Conservation (phyloP, 257 asterid species). For the Echium plantagineum region DNA sequence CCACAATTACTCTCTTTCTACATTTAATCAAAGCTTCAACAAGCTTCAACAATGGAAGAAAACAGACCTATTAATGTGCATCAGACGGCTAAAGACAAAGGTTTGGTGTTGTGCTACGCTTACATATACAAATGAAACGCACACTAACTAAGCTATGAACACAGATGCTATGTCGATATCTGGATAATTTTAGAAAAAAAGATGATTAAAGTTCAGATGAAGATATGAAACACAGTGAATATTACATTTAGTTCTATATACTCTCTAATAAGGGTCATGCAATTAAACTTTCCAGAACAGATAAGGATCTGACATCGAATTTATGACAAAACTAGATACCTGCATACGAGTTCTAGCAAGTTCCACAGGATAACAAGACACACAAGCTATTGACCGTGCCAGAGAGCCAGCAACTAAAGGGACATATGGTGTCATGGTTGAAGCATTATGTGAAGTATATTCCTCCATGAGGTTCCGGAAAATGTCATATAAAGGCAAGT, state of each 20-base stretch:
- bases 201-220: too few relatives aligned
- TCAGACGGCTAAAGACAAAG: not conserved
- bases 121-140: too few relatives aligned
- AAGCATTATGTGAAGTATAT: constrained; percentile 34
- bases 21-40: too few relatives aligned
- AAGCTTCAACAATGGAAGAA: too few relatives aligned
- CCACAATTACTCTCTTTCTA: too few relatives aligned
- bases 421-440: constrained; percentile 46
- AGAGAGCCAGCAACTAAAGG: constrained; percentile 81
- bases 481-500: constrained; percentile 86
- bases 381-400: constrained; percentile 84
- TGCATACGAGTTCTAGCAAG: constrained; percentile 96
- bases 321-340: constrained; percentile 25
- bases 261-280: not conserved
- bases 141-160: too few relatives aligned
- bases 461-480: constrained; percentile 62
- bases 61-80: not conserved
- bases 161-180: too few relatives aligned
- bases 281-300: not conserved
- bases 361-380: constrained; percentile 78
- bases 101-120: not conserved
- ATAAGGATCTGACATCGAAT: not conserved
- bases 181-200: too few relatives aligned
- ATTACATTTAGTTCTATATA: too few relatives aligned
- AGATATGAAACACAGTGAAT: too few relatives aligned